Evolutionary conservation across 495 filamentous ascomycete species (phyloP), one percentile per base, ranked within the genome.

Genomic region (Daldinia caldariorum): DNA sequence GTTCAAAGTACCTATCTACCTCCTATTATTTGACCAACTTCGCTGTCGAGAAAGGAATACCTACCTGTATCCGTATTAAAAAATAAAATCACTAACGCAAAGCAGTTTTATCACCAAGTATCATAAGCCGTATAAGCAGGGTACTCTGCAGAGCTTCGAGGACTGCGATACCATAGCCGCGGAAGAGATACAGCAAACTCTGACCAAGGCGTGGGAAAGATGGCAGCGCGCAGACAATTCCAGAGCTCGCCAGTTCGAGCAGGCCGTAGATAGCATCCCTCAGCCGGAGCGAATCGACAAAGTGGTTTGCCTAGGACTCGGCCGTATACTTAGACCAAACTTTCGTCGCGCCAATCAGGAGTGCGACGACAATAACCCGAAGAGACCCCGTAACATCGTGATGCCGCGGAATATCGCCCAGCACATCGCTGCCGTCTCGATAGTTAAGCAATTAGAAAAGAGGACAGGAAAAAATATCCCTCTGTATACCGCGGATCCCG

Each of bases 271-370:
- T 32, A 63, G 38, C 13, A 71, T 71, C 14, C 61, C 58, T 13
- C 45, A 29, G 1, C 68, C 68, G 2, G 34, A 71, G 29, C 51
- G 51, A 4, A 66, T 71, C 13, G 61, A 61, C 2, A 66, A 63
- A 32, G 53, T 71, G 0, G 62, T 71, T 10, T 71, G 68, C 32
- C 13, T 71, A 20, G 68, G 62, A 1, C 54, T 71, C 2, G 68
- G 68, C 5, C 39, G 20, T 32, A 55, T 63, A 9, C 29, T 58
- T 7, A 22, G 10, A 4, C 56, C 47, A 26, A 16, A 16, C 3
- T 32, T n/a, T n/a, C 29, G 12, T 35, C n/a, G 32, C 32, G 1
- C 26, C 34, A 12, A 26, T n/a, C 6, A 22, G 14, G 14, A 50
- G 2, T 16, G 16, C 2, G 1, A 43, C 8, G 18, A 26, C 14